phyloP scores from a whole-genome alignment of 768 basidiomycete species.

The Dictyophora rubrovolvata region DNA sequence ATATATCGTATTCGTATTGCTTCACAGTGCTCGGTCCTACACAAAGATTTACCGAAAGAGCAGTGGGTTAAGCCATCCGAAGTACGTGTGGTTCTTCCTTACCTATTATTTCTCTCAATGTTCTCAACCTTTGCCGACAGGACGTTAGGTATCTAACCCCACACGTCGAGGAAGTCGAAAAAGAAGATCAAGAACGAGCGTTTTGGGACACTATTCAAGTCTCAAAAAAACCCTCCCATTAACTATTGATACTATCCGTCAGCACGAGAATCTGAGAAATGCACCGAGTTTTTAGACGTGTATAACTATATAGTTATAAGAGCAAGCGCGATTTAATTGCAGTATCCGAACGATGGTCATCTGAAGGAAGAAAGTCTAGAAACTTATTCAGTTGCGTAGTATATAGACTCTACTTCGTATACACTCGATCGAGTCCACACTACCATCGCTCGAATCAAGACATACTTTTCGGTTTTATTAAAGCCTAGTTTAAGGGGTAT shows the following conservation, averaged over 20 bases:
- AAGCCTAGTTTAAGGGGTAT: no score
- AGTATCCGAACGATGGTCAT: no score
- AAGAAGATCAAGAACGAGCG: constrained; percentile 67
- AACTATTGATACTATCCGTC: neutral
- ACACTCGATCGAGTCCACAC: no score
- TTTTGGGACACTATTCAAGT: constrained; percentile 76
- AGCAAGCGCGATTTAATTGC: no score
- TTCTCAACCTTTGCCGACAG: constrained; percentile 31
- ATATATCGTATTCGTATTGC: constrained; percentile 82
- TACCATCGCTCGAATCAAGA: no score
- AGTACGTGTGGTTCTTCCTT: constrained; percentile 34
- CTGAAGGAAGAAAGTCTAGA: no score
- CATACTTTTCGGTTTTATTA: no score
- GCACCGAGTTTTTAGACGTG: no score
- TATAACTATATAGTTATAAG: no score
- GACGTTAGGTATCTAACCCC: constrained; percentile 85
- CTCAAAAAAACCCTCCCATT: constrained; percentile 34
- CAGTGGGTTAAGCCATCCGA: constrained; percentile 70
- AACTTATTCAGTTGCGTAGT: no score
- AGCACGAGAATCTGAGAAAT: no score
- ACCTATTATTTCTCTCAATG: neutral
- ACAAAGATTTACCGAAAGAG: constrained; percentile 69
- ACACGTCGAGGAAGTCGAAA: constrained; percentile 58
- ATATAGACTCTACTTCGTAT: no score
- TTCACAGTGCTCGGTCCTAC: constrained; percentile 67